These are phyloP conservation scores for Xylaria bambusicola DNA, from an alignment of 495 filamentous ascomycete species.

Conservation along the genomic window DNA sequence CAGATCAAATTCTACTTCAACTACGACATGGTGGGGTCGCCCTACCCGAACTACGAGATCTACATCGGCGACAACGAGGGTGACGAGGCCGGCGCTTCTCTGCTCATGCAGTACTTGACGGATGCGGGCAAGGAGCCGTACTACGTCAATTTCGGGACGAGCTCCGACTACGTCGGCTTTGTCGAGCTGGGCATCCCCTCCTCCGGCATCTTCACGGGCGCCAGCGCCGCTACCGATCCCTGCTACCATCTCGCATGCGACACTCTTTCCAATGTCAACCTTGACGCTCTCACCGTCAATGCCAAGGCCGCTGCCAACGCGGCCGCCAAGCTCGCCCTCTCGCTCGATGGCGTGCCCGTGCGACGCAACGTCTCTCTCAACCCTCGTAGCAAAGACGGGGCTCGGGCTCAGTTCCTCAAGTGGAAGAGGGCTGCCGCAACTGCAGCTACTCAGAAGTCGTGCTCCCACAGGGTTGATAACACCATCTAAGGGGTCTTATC, in stretches of 20 bases:
- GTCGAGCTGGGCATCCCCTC: constrained; percentile 47
- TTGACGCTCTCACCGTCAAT: constrained; percentile 35
- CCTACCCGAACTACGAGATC: constrained; percentile 60
- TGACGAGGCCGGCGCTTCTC: constrained; percentile 42
- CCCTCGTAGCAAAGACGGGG: constrained; percentile 18
- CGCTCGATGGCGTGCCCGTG: constrained; percentile 46
- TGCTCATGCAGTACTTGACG: constrained; percentile 34
- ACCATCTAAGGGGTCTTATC: neutral
- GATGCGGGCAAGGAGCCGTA: constrained; percentile 35
- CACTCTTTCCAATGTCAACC: constrained; percentile 34
- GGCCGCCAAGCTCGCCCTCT: constrained; percentile 50
- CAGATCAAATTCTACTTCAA: constrained; percentile 43
- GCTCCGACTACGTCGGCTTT: constrained; percentile 42
- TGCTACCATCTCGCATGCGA: constrained; percentile 45
- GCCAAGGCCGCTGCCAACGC: constrained; percentile 52
- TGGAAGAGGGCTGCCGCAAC: constrained; percentile 8
- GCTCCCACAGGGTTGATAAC: neutral
- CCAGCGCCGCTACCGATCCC: constrained; percentile 34
- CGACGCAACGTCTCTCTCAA: constrained; percentile 24
- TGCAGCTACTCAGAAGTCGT: constrained; percentile 10
- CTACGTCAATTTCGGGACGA: constrained; percentile 27
- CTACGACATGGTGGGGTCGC: constrained; percentile 58
- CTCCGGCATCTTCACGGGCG: constrained; percentile 48
- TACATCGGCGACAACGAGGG: constrained; percentile 49
- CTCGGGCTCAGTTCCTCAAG: constrained; percentile 15